phyloP scores from a whole-genome alignment of 805 yeast species.

The Candida stauntonica region DNA sequence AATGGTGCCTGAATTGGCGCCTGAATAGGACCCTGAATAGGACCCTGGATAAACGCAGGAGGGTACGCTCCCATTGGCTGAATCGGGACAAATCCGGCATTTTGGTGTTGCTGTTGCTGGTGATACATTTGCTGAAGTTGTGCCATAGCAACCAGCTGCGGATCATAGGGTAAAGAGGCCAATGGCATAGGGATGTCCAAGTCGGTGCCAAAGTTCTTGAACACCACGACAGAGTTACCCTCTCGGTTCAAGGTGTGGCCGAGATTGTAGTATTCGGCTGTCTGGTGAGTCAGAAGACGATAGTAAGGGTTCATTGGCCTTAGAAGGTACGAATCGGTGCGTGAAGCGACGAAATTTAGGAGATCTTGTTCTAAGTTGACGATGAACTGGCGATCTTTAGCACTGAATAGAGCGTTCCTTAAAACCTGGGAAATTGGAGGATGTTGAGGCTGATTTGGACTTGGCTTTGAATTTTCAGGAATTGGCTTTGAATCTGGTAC shows the following conservation, averaged over 20 bases:
- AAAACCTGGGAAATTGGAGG: conserved; percentile 27
- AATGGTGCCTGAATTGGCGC: too few relatives aligned
- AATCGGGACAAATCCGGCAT: too few relatives aligned
- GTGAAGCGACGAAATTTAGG: conserved; percentile 39
- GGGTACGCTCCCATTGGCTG: neutral
- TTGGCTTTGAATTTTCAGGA: too few relatives aligned
- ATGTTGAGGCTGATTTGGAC: conserved; percentile 5
- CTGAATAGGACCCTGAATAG: too few relatives aligned
- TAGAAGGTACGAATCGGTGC: conserved; percentile 37
- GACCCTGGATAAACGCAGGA: too few relatives aligned
- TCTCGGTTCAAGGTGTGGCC: conserved; percentile 52
- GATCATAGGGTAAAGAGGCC: conserved; percentile 3
- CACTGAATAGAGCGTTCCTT: conserved; percentile 36
- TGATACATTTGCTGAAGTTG: conserved; percentile 9
- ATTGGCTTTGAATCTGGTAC: too few relatives aligned
- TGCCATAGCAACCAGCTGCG: conserved; percentile 8
- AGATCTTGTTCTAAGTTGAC: conserved; percentile 45
- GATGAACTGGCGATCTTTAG: conserved; percentile 47
- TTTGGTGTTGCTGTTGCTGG: conserved; percentile 3
- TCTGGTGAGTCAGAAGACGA: conserved; percentile 61
- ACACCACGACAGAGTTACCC: conserved; percentile 43
- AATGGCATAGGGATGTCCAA: conserved; percentile 15
- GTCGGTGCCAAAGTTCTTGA: conserved; percentile 31
- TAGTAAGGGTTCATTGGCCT: conserved; percentile 59
- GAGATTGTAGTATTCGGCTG: conserved; percentile 61